Conservation (phyloP, 257 asterid species). For the Linaria vulgaris region DNA sequence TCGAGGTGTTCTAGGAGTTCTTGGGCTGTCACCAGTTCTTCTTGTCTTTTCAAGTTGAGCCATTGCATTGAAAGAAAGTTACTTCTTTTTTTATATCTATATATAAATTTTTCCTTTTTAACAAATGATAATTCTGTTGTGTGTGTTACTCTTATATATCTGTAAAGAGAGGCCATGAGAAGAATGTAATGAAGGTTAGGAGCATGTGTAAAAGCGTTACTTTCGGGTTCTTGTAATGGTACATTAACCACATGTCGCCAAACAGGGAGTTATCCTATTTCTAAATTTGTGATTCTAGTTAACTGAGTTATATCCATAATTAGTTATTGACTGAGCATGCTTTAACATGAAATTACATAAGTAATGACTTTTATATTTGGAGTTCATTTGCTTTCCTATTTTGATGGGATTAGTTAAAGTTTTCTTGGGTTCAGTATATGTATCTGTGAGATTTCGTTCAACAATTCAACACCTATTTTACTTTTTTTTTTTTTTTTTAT, state of each 20-base stretch:
- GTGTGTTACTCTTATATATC: too few species aligned
- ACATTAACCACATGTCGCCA: neutral
- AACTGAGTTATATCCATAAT: neutral
- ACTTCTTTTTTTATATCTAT: neutral
- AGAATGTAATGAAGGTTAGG: neutral
- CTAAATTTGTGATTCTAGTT: slow-evolving; percentile 8
- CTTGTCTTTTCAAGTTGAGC: slow-evolving; percentile 48
- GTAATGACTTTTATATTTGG: too few species aligned
- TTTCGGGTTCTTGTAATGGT: slow-evolving; percentile 8
- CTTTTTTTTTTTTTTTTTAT: too few species aligned
- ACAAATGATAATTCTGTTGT: too few species aligned
- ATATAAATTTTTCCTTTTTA: neutral
- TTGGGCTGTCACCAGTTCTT: slow-evolving; percentile 36
- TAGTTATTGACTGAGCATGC: neutral
- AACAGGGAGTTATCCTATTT: neutral
- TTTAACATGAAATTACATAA: neutral
- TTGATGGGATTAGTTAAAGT: neutral
- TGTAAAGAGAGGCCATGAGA: neutral
- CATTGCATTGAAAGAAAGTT: slow-evolving; percentile 26
- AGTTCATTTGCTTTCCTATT: neutral
- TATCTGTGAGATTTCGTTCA: neutral
- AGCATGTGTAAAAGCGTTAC: slow-evolving; percentile 13
- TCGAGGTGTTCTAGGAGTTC: slow-evolving; percentile 25
- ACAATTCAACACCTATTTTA: neutral
- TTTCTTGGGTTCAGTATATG: neutral